A percentile compares a stretch with the other conserved stretches of the same genome.
Conservation (phyloP, 73 alveolate genomes). For the Blepharisma stoltei region DNA sequence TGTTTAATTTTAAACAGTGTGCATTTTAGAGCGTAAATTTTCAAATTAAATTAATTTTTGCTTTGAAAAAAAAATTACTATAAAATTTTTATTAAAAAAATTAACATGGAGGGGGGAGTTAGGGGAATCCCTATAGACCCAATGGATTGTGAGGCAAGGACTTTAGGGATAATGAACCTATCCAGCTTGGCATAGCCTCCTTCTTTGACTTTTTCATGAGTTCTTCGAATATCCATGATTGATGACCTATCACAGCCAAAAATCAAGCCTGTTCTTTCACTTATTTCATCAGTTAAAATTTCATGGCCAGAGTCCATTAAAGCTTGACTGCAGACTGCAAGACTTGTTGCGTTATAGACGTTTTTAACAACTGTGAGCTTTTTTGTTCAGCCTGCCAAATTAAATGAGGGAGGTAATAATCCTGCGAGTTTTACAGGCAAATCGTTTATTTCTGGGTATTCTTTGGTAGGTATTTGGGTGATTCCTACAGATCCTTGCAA, state of each 20-base stretch:
- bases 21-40: too few species aligned
- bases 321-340: conserved; percentile 34
- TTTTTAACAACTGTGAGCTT: not conserved
- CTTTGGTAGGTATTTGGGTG: not conserved
- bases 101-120: too few species aligned
- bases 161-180: conserved; percentile 33
- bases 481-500: conserved; percentile 57
- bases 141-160: not conserved
- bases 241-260: conserved; percentile 51
- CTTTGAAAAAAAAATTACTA: too few species aligned
- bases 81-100: too few species aligned
- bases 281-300: conserved; percentile 23
- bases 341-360: not conserved
- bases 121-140: not conserved
- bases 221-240: conserved; percentile 33
- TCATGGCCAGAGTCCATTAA: conserved; percentile 36
- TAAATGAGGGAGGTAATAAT: not conserved
- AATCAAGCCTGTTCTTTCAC: conserved; percentile 17
- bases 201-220: conserved; percentile 30
- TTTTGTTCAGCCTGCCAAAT: not conserved
- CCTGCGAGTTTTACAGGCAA: conserved; percentile 24
- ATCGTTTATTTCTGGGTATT: conserved; percentile 5
- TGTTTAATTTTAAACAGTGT: too few species aligned
- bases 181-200: conserved; percentile 41
- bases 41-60: too few species aligned